phyloP scores from a whole-genome alignment of 768 basidiomycete species.

The Phylloporus sp. region DNA sequence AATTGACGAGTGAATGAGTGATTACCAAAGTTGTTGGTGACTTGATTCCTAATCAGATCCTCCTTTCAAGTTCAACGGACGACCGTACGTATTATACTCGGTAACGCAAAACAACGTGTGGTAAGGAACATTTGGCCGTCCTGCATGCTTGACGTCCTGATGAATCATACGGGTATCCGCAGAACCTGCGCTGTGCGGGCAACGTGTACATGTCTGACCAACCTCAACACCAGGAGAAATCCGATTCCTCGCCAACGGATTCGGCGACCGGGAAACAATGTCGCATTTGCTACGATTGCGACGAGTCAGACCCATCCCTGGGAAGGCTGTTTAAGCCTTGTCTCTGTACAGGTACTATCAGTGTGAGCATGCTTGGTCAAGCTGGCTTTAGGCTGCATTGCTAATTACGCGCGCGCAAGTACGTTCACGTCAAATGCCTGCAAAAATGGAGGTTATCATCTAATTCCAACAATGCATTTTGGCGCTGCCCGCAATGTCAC shows the following conservation, averaged over 20 bases:
- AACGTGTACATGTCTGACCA: slow-evolving; percentile 18
- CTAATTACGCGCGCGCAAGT: slow-evolving; percentile 39
- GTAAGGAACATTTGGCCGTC: not conserved
- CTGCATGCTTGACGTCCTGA: not conserved
- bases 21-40: no score
- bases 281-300: slow-evolving; percentile 78
- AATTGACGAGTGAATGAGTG: not conserved
- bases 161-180: not conserved
- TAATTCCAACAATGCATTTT: slow-evolving; percentile 63
- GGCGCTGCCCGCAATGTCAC: slow-evolving; percentile 74
- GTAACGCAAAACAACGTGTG: slow-evolving; percentile 1
- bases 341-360: slow-evolving; percentile 71
- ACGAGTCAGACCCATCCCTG: slow-evolving; percentile 52
- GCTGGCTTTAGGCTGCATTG: slow-evolving; percentile 6
- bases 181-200: not conserved
- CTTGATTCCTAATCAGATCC: slow-evolving; percentile 13
- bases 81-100: not conserved
- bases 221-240: slow-evolving; percentile 9
- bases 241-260: slow-evolving; percentile 17
- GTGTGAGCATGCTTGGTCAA: slow-evolving; percentile 36
- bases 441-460: slow-evolving; percentile 71
- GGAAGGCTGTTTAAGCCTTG: slow-evolving; percentile 78
- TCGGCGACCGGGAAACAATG: slow-evolving; percentile 81
- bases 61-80: no score
- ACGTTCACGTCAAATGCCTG: slow-evolving; percentile 77